Evolutionary conservation across 495 filamentous ascomycete species (phyloP).

Genomic region (Trichocladium antarcticum): DNA sequence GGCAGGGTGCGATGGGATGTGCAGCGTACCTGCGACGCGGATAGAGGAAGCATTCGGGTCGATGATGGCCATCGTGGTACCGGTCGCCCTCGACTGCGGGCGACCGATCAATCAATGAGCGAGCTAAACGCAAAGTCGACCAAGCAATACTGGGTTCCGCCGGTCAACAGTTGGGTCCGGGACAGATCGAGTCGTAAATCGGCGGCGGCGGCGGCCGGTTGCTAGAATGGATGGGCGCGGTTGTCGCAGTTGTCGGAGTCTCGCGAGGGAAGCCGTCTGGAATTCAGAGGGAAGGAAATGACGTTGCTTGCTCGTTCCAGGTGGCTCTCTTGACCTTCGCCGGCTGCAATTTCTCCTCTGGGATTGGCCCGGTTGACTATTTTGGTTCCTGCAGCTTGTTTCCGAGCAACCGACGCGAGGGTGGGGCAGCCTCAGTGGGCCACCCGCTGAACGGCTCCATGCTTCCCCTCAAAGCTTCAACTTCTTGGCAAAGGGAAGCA

Average conservation of each 20-base stretch:
- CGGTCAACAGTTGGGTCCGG: conserved; percentile 8
- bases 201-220: neutral
- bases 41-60: conserved; percentile 42
- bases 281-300: neutral
- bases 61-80: conserved; percentile 19
- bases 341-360: conserved; percentile 8
- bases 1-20: neutral
- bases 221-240: neutral
- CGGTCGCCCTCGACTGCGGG: conserved; percentile 1
- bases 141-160: neutral
- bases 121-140: neutral
- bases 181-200: neutral
- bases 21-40: conserved; percentile 47
- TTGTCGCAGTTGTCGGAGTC: neutral
- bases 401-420: too few relatives aligned
- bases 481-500: too few relatives aligned
- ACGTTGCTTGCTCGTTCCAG: conserved; percentile 1
- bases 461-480: too few relatives aligned
- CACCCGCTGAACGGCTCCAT: too few relatives aligned
- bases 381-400: neutral
- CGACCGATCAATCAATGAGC: neutral
- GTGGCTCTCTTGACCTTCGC: neutral
- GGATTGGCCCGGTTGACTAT: conserved; percentile 3
- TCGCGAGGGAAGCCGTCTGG: neutral
- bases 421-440: too few relatives aligned